Evolutionary conservation across 495 filamentous ascomycete genomes (phyloP), one percentile per base, ranked within the genome.

Genomic region (Chaetomium tenue): DNA sequence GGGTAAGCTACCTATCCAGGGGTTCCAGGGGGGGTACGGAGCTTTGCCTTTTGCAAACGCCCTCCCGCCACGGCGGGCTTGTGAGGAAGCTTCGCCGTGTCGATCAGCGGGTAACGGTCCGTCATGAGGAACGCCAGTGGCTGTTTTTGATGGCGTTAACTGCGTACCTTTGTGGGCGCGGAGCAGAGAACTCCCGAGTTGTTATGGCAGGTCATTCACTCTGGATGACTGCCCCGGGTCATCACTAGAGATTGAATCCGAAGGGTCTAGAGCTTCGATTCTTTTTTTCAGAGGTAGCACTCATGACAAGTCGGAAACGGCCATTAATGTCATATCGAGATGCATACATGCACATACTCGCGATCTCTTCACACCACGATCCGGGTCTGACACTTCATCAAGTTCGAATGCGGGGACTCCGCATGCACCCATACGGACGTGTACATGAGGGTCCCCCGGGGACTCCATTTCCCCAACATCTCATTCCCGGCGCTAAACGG

Each of bases 181-280:
- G 65, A 66, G 61, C 47, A 62, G 51, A 48, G 52, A 47, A 57
- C 53, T 61, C 33, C 56, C 51, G 46, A 28, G 58, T 61, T 60
- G 50, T 65, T 61, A 44, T 61, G 63, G 68, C 62, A 63, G 66
- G 71, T 50, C 62, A 60, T 59, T 52, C 25, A 69, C 66, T 72
- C 55, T 42, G 39, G 26, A 7, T 54, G 52, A 28, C 37, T 40
- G 11, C 53, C 20, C 40, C 56, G 48, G 52, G 39, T 60, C 42
- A 65, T 54, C 46, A 60, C 12, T 2, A n/a, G 12, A 52, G 30
- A 37, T 40, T 56, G 62, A 39, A 2, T 46, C n/a, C n/a, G 22
- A 42, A 55, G 55, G 23, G 37, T 47, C 47, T 65, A 55, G 63
- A 46, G 23, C 48, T 37, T 37, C 42, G 33, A 18, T 15, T 6